Evolutionary conservation across 164 flowering plant species (phyloP), one percentile per base, ranked within the genome.

Genomic region (Vitis rotundifolia): DNA sequence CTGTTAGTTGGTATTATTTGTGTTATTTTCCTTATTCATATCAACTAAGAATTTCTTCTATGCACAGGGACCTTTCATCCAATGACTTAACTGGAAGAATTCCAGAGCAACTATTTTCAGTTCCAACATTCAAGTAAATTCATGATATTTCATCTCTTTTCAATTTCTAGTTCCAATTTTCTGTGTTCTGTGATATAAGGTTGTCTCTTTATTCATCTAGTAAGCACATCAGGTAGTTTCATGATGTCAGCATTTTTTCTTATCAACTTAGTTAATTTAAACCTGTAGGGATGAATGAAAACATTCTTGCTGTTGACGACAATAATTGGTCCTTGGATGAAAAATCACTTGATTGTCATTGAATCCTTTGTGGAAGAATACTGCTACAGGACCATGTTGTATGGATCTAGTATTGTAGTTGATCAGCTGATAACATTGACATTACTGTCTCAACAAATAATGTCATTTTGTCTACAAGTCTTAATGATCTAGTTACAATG

Each of bases 31-130:
- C 58, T 26, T 26, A 12, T 63, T 57, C 8, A 31, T 52, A 49
- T 13, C 26, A 57, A 8, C 18, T 60, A 60, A 44, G 16, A 48
- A 57, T 22, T 49, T 19, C 14, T 56, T 72, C 22, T 68, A 55
- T 59, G 26, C 75, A 29, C 78, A 94, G 98, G 82, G 97, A 92
- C 80, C 87, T 94, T 69, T 91, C 98, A 49, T 84, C 81, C 61
- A 94, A 89, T 64, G 64, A 77, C 58, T 70, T 94, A 57, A 77
- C 69, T 4, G 98, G 98, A 77, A 78, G 56, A 71, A 80, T 94
- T 65, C 97, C 97, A 48, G 10, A 51, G 29, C 67, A 78, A 61
- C 73, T 94, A 48, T 82, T 89, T 80, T 81, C 83, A 29, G 68
- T 80, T 71, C 84, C 88, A 19, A 74, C 66, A 63, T 90, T 79